A percentile compares a stretch with the other conserved stretches of the same genome.
Evolutionary conservation across 2,329 filamentous ascomycete genomes (phyloP).

Genomic region (Pseudogymnoascus sp.): DNA sequence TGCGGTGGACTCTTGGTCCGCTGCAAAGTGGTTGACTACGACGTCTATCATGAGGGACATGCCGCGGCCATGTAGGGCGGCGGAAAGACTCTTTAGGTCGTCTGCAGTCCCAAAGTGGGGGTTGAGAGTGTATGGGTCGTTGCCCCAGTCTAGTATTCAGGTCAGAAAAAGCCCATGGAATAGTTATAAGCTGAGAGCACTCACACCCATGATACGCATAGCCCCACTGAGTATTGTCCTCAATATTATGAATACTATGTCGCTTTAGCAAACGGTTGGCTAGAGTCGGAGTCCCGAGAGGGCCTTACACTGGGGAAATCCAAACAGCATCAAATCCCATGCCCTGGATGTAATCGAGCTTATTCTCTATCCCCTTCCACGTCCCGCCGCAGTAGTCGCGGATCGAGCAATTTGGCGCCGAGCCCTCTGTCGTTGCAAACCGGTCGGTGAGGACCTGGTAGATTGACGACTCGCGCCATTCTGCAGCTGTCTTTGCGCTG

Average conservation of each 20-base stretch:
- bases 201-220: constrained; percentile 40
- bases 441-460: constrained; percentile 38
- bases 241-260: constrained; percentile 21
- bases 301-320: constrained; percentile 30
- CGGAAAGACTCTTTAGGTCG: constrained; percentile 37
- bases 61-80: constrained; percentile 34
- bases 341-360: constrained; percentile 41
- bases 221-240: constrained; percentile 31
- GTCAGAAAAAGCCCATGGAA: neutral
- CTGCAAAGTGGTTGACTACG: constrained; percentile 43
- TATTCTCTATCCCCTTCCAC: constrained; percentile 39
- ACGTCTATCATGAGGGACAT: constrained; percentile 43
- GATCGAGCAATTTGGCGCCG: constrained; percentile 6
- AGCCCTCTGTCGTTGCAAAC: constrained; percentile 32
- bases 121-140: constrained; percentile 38
- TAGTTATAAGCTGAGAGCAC: neutral
- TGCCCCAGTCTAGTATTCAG: constrained; percentile 32
- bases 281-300: constrained; percentile 30
- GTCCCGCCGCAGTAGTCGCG: constrained; percentile 40
- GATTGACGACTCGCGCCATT: constrained; percentile 33
- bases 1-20: constrained; percentile 35
- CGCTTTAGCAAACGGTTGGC: constrained; percentile 25
- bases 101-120: constrained; percentile 37
- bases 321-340: constrained; percentile 40
- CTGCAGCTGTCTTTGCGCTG: constrained; percentile 2